Evolutionary conservation across 352 stramenopile genomes (phyloP).

Genomic region (Globisporangium okanoganense): DNA sequence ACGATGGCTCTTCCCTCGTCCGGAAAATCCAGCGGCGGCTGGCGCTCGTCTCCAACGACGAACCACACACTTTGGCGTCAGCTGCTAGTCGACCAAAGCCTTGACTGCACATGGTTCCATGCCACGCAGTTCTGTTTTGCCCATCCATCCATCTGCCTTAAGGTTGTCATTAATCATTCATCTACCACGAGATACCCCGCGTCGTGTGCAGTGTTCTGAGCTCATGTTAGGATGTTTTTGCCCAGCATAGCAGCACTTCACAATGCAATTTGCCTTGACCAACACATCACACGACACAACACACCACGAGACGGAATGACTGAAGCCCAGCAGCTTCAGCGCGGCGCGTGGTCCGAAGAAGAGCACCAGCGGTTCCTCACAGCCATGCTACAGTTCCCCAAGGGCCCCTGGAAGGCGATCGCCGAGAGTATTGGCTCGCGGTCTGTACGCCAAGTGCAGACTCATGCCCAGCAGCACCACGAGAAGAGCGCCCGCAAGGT

Average conservation of each 20-base stretch:
- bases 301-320: background rate
- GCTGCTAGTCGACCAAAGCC: background rate
- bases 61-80: background rate
- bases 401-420: slow-evolving; percentile 21
- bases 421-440: slow-evolving; percentile 16
- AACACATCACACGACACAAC: background rate
- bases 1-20: background rate
- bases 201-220: background rate
- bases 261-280: slow-evolving; percentile 3
- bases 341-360: slow-evolving; percentile 17
- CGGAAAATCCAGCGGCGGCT: slow-evolving; percentile 7
- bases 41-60: background rate
- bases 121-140: background rate
- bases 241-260: background rate
- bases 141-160: background rate
- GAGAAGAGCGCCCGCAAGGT: slow-evolving; percentile 20
- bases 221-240: background rate
- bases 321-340: background rate
- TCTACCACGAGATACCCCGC: background rate
- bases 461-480: slow-evolving; percentile 25
- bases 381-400: slow-evolving; percentile 17
- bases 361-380: slow-evolving; percentile 22
- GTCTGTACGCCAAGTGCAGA: slow-evolving; percentile 22
- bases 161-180: background rate
- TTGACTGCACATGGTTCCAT: background rate